A percentile compares a stretch with the other conserved stretches of the same genome.
Evolutionary conservation across 371 early-diverging fungal genomes (phyloP).

Genomic region (Mucor velutinosus): DNA sequence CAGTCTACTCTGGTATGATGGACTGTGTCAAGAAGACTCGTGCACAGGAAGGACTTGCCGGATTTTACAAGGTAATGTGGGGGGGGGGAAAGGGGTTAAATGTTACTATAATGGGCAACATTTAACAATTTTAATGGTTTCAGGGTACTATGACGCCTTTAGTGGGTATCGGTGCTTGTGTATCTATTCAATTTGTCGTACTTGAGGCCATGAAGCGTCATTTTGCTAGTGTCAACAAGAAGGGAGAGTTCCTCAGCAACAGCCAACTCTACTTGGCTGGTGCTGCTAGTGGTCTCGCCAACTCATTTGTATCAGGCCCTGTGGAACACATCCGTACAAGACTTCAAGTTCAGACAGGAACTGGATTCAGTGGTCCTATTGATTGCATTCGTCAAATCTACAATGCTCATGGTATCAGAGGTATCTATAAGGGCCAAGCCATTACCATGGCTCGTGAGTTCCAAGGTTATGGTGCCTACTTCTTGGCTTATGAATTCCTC

Average conservation of each 20-base stretch:
- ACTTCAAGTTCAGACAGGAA: conserved; percentile 72
- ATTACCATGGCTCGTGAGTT: conserved; percentile 81
- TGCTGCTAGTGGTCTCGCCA: conserved; percentile 79
- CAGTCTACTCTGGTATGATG: conserved; percentile 69
- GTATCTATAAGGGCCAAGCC: conserved; percentile 83
- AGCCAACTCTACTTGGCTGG: conserved; percentile 79
- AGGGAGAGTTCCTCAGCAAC: conserved; percentile 47
- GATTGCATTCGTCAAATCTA: conserved; percentile 80
- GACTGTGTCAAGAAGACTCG: conserved; percentile 78
- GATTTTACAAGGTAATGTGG: conserved; percentile 70
- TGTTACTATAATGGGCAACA: conserved; percentile 15
- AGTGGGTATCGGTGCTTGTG: conserved; percentile 80
- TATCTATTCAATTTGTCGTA: conserved; percentile 81
- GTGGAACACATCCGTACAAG: conserved; percentile 85
- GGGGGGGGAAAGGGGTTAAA: not conserved
- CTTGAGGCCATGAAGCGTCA: conserved; percentile 75
- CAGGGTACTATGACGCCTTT: conserved; percentile 77
- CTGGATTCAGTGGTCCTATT: conserved; percentile 64
- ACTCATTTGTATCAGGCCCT: conserved; percentile 82
- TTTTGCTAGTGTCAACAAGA: conserved; percentile 54
- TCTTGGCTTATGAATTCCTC: conserved; percentile 77
- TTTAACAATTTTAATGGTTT: conserved; percentile 9
- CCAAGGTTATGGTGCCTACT: conserved; percentile 82
- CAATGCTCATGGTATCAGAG: conserved; percentile 67
- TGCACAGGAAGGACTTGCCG: conserved; percentile 70